Conservation (phyloP, 208 protist genomes). For the Trypanosoma melophagium region DNA sequence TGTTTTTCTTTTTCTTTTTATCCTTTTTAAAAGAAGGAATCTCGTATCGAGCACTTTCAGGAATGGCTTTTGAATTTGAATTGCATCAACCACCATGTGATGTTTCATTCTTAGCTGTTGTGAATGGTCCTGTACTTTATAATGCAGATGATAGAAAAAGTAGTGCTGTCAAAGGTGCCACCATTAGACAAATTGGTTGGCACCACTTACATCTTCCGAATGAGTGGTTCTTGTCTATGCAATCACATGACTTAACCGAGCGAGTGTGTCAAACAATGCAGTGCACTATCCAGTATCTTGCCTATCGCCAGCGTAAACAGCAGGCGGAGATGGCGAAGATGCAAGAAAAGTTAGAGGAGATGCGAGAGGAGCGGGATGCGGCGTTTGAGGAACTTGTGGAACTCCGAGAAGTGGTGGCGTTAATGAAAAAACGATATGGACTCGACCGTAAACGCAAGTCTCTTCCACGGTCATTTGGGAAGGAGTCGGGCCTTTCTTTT, state of each 20-base stretch:
- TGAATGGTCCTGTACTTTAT: constrained; percentile 63
- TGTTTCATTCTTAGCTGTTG: constrained; percentile 65
- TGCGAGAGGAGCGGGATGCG: constrained; percentile 43
- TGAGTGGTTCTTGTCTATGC: constrained; percentile 67
- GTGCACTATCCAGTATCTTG: constrained; percentile 78
- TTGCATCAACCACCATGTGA: constrained; percentile 60
- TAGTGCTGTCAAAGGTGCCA: constrained; percentile 48
- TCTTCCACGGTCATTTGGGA: not conserved
- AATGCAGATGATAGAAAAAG: constrained; percentile 38
- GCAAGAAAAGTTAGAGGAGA: constrained; percentile 24
- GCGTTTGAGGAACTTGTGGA: constrained; percentile 71
- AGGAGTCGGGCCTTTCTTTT: constrained; percentile 15
- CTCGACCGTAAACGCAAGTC: not conserved
- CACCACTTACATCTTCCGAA: constrained; percentile 45
- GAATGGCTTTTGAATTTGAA: constrained; percentile 65
- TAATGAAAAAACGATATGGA: constrained; percentile 12
- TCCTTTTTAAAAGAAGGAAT: not conserved
- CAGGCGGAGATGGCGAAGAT: constrained; percentile 13
- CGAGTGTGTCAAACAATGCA: constrained; percentile 60
- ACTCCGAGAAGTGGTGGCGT: constrained; percentile 41
- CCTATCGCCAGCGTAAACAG: constrained; percentile 24
- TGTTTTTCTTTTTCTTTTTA: not conserved
- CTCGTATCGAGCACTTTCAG: no score
- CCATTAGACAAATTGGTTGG: constrained; percentile 70
- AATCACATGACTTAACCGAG: constrained; percentile 30